Conservation (phyloP, 305 asterid species). For the Fraxinus greggii region DNA sequence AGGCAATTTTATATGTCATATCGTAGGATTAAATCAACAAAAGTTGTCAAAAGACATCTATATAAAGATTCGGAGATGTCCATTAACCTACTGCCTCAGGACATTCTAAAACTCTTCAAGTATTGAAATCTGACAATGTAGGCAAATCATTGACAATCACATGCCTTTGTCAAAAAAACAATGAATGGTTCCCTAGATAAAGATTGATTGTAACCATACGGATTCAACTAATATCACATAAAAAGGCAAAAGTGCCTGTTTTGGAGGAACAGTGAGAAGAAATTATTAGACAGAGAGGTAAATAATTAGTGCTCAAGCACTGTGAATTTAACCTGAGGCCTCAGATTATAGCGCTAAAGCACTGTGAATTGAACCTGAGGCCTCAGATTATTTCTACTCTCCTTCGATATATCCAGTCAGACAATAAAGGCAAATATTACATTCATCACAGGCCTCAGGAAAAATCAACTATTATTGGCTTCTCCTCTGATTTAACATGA, state of each 20-base stretch:
- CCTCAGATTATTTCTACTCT: constrained; percentile 15
- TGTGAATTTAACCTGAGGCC: constrained; percentile 41
- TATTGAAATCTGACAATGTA: background rate
- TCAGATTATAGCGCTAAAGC: background rate
- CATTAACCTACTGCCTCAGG: background rate
- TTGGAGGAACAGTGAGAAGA: background rate
- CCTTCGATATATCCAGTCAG: constrained; percentile 24
- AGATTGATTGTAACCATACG: background rate
- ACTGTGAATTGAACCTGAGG: constrained; percentile 38
- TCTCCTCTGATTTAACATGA: background rate
- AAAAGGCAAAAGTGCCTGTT: background rate
- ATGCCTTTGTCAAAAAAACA: background rate
- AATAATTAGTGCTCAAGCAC: background rate
- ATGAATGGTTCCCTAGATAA: background rate
- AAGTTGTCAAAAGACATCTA: background rate
- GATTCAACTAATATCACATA: background rate
- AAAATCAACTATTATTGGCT: constrained; percentile 1
- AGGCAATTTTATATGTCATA: background rate
- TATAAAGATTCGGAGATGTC: background rate
- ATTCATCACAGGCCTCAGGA: constrained; percentile 41
- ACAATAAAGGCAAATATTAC: constrained; percentile 44
- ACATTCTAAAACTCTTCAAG: constrained; percentile 6
- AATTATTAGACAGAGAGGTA: too few species aligned
- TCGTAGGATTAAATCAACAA: background rate
- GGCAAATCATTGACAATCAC: background rate